Evolutionary conservation across 495 filamentous ascomycete genomes (phyloP), one percentile per base, ranked within the genome.

Genomic region (Aspergillus biplanus): DNA sequence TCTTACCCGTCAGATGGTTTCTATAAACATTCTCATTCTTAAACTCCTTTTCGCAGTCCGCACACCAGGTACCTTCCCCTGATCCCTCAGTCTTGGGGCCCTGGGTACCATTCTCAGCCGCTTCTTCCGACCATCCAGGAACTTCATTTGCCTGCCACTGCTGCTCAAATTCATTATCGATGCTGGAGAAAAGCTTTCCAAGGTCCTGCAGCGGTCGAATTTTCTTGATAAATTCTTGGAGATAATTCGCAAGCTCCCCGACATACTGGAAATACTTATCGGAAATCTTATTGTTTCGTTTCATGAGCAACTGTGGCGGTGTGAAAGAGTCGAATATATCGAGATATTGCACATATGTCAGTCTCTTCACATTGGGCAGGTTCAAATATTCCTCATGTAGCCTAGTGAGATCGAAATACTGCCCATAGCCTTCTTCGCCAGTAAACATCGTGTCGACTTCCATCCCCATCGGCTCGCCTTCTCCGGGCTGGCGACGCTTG

Each of bases 1-100:
- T 97, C 80, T 96, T 93, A 21, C 92, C 92, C 0, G 77, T 89
- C 66, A 98, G 81, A 73, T 99, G 95, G 42, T 85, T 87, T 68
- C 91, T 92, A 79, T 96, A 97, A 52, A 97, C 92, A 70, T 96
- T 97, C 54, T 95, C 89, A 64, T 97, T 98, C 73, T 90, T 92
- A 78, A 97, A 99, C 48, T 92, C 91, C 74, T 92, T 97, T 67
- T 92, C 89, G 77, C 95, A 99, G 61, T 92, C 92, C 2, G 86
- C 78, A 67, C 95, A 99, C 88, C 89, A 98, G 33, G 90, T 82
- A 1, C 89, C 91, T 34, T 92, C 90, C 0, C 85, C 84, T 5
- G 83, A 81, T n/a, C 82, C 87, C 68, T 84, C 80, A 0, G 80
- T 78, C 63, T 82, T 80, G 33, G 80, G 82, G 4, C 73, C 81